phyloP scores from a whole-genome alignment of 345 rosid genomes.

The Ceriops decandra region DNA sequence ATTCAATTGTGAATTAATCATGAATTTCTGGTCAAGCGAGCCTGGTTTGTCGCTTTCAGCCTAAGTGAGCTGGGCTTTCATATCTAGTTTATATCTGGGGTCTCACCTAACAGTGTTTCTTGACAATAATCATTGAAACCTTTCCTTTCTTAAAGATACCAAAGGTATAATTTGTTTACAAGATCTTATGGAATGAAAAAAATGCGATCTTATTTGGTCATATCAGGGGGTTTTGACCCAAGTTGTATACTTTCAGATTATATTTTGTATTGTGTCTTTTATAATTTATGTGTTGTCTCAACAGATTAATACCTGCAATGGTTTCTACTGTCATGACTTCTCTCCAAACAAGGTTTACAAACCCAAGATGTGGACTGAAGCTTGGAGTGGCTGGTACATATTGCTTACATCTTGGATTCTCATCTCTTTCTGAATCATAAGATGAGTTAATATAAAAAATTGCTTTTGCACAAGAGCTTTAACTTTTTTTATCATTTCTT shows the following conservation, averaged over 20 bases:
- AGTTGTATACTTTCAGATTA: not conserved
- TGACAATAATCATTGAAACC: not conserved
- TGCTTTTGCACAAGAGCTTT: not conserved
- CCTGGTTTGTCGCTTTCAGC: no score
- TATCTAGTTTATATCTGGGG: no score
- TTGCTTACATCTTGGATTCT: not conserved
- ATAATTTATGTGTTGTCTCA: slow-evolving; percentile 9
- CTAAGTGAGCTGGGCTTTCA: no score
- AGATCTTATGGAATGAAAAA: not conserved
- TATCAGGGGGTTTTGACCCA: not conserved
- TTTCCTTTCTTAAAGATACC: slow-evolving; percentile 12
- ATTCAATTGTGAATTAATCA: not conserved
- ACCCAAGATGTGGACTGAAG: slow-evolving; percentile 99
- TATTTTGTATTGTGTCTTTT: not conserved
- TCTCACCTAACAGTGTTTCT: not conserved
- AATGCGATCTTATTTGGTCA: not conserved
- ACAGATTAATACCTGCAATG: slow-evolving; percentile 96
- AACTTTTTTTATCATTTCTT: slow-evolving; percentile 2
- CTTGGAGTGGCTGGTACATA: slow-evolving; percentile 95
- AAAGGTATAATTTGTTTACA: slow-evolving; percentile 8
- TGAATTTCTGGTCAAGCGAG: no score
- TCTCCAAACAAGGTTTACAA: slow-evolving; percentile 92
- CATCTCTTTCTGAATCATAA: not conserved
- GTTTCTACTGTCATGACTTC: slow-evolving; percentile 94
- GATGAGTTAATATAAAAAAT: slow-evolving; percentile 1